A percentile compares a stretch with the other conserved stretches of the same genome.
Evolutionary conservation across 768 basidiomycete genomes (phyloP).

Genomic region (Leccinum barrowsii): DNA sequence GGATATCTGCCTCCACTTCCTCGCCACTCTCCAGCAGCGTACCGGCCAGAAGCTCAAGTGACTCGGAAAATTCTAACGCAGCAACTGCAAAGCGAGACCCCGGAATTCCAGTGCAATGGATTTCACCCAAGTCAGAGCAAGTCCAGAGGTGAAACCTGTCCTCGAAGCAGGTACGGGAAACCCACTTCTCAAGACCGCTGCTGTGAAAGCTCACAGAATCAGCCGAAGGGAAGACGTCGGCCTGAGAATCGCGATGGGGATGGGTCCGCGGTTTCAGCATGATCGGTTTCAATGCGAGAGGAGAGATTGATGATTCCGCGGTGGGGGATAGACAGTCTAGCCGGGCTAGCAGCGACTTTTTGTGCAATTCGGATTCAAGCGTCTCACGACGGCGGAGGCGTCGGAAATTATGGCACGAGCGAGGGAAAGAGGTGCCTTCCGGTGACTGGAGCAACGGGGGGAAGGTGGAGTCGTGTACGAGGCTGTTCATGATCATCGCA

Average conservation of each 20-base stretch:
- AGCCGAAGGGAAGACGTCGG: conserved; percentile 17
- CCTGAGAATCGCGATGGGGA: conserved; percentile 36
- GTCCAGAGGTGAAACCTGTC: conserved; percentile 60
- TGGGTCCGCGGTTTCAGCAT: conserved; percentile 27
- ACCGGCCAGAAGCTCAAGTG: conserved; percentile 62
- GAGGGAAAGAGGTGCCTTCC: conserved; percentile 44
- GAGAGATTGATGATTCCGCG: conserved; percentile 43
- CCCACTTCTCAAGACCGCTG: conserved; percentile 64
- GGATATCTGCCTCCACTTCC: conserved; percentile 5
- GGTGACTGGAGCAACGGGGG: conserved; percentile 48
- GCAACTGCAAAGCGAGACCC: conserved; percentile 59
- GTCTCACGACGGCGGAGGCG: conserved; percentile 37
- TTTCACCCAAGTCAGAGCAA: conserved; percentile 36
- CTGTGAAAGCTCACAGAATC: conserved; percentile 33
- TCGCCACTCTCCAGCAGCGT: conserved; percentile 28
- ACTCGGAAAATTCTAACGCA: conserved; percentile 66
- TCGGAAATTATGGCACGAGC: conserved; percentile 47
- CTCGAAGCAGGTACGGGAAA: conserved; percentile 71
- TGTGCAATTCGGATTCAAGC: conserved; percentile 47
- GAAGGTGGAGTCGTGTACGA: conserved; percentile 36
- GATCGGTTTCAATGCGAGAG: conserved; percentile 37
- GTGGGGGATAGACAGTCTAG: conserved; percentile 39
- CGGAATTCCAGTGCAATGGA: conserved; percentile 38
- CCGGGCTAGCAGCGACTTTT: conserved; percentile 46
- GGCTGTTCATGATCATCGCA: conserved; percentile 44